These are phyloP conservation scores for Neoboletus magnificus DNA, from an alignment of 768 basidiomycete genomes.

Conservation along the genomic window DNA sequence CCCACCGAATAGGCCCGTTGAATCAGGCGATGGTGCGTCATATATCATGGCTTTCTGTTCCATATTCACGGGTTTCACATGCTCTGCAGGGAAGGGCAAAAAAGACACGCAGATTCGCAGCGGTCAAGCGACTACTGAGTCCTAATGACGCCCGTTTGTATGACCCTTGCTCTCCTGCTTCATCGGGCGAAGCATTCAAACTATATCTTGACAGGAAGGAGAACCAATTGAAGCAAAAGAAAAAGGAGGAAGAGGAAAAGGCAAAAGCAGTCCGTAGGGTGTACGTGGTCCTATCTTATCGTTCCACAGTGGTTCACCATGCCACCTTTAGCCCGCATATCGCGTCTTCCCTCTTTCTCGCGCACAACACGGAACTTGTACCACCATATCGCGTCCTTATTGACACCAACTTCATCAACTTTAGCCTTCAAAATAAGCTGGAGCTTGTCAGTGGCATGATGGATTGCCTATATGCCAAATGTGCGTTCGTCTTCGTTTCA, in stretches of 20 bases:
- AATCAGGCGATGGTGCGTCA: constrained; percentile 18
- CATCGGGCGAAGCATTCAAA: neutral
- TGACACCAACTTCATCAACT: constrained; percentile 99
- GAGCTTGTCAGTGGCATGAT: constrained; percentile 98
- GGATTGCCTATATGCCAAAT: constrained; percentile 98
- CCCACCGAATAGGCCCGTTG: neutral
- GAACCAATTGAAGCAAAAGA: constrained; percentile 86
- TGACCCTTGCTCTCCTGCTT: constrained; percentile 27
- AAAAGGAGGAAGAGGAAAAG: constrained; percentile 78
- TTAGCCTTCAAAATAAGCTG: constrained; percentile 95
- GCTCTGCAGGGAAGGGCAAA: constrained; percentile 74
- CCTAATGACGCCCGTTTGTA: constrained; percentile 92
- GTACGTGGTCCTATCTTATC: constrained; percentile 45
- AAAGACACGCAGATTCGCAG: constrained; percentile 92
- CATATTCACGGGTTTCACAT: neutral
- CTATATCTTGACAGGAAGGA: constrained; percentile 64
- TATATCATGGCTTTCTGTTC: neutral
- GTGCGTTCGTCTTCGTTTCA: constrained; percentile 41
- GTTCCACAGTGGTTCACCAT: neutral
- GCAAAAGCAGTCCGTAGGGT: constrained; percentile 73
- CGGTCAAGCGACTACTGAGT: constrained; percentile 90
- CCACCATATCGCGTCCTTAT: constrained; percentile 97
- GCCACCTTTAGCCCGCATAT: constrained; percentile 60
- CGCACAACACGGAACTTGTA: constrained; percentile 92
- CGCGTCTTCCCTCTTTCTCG: constrained; percentile 90